Evolutionary conservation across 2,329 filamentous ascomycete species (phyloP), one percentile per base, ranked within the genome.

Genomic region (Grosmannia clavigera): DNA sequence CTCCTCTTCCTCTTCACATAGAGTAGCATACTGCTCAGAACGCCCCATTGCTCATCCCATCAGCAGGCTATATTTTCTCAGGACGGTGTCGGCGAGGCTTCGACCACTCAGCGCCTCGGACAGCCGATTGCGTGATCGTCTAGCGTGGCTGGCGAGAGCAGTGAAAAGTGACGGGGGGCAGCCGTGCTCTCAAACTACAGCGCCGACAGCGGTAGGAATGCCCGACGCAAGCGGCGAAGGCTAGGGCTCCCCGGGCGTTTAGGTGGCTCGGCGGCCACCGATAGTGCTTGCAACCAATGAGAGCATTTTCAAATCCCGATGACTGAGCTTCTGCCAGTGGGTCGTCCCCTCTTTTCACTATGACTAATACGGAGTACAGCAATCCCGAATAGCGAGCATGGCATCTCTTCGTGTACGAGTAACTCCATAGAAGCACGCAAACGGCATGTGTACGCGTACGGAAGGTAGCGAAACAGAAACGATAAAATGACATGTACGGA

Each of bases 91-190:
- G 40, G 51, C 48, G 31, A n/a, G 52, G 22, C 59, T 25, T 58
- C 58, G 61, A 55, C 61, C 58, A 62, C 56, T 61, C 55, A 63
- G 55, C 54, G 56, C 60, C 25, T 29, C 25, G 33, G 50, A 19
- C 16, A 5, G 51, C n/a, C 67, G 69, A 71, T 71, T 68, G 69
- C 69, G 69, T 70, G 68, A 70, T 71, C 67, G 65, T 60, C 62
- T 70, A 70, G 67, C 66, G 67, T 64, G 50, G 31, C 57, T 57
- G 55, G 55, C 46, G 59, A 56, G 58, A 58, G 53, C 62, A 58
- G 51, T 52, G 25, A 50, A 35, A 22, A n/a, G 29, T 11, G 48
- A 51, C 19, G 43, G 43, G 43, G 60, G 57, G 48, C 12, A 22
- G 43, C 16, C 43, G 43, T 46, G 27, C 12, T 31, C 27, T 31